Base-by-base conservation (phyloP, 2,329 filamentous ascomycete genomes). In the Zasmidium citrigriseum region DNA sequence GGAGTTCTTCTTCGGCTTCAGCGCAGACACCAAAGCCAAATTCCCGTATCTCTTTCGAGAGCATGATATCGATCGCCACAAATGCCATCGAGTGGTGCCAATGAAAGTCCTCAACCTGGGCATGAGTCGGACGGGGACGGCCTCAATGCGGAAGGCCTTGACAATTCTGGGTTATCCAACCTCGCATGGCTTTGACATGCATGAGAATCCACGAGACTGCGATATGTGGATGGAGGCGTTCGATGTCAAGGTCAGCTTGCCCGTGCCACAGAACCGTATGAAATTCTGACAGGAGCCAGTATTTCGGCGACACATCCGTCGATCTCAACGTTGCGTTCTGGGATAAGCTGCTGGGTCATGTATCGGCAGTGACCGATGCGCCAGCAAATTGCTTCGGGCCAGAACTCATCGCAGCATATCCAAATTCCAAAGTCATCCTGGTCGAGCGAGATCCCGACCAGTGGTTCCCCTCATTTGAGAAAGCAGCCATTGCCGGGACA, bases 211-310 rank as follows among this genome's bases (percentile, higher is more conserved):
- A 5, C 82, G 81, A 25, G 86, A 88, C 66, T 83, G 82, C 47
- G 77, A 86, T 27, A 82, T 88, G 75, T 89, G 87, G 86, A 83
- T 84, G 76, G 83, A 89, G 60, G 87, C 86, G 38, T 80, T 89
- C 54, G 75, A 76, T 21, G 84, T 84, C 60, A 84, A 85, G 67
- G 55, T 44, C 18, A 47, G 24, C 14, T 7, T 34, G 45, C n/a
- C 2, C 21, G 16, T 47, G 1, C 12, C 41, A 9, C 24, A 23
- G 24, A 18, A 1, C 5, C 7, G 34, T 16, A 16, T n/a, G 5
- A n/a, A n/a, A n/a, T 52, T 4, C 38, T 29, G 21, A 34, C 46
- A 38, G 5, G 4, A n/a, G 14, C 5, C 29, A 59, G 52, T 64
- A 58, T 22, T 59, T 57, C 50, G 53, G 52, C 45, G 34, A 51